Evolutionary conservation across 768 basidiomycete genomes (phyloP), one percentile per base, ranked within the genome.

Genomic region (Termitomyces sp.): DNA sequence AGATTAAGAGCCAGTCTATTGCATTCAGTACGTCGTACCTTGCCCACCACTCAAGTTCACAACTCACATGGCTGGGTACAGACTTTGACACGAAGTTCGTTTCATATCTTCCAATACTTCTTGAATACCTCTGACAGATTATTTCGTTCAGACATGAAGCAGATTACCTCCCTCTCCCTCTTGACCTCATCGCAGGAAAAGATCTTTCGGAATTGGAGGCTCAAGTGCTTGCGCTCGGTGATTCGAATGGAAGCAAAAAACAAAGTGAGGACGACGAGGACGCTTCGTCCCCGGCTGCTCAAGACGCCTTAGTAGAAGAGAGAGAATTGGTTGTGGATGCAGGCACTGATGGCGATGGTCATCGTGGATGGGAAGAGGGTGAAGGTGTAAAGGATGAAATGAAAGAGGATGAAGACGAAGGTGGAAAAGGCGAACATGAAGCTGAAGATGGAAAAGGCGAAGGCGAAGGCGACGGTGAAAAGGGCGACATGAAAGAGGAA

Each of bases 1-100:
- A 61, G 29, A 63, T 66, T 5, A 71, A 64, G 50, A 69, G 70
- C 53, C 67, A 64, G 48, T 64, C 70, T 0, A 64, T 74, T 51
- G 69, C 71, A 16, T 57, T 65, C 1, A 73, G 72, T 73, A 50
- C 23, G 70, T 59, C 38, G 12, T 15, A 3, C 1, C 38, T 5
- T 52, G 27, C 2, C 18, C 16, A 6, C 10, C 20, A 38, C 25
- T 11, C 32, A 7, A 11, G 11, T n/a, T 29, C 31, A 20, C 3
- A 29, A 52, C 18, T 29, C 7, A 12, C 18, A 15, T 11, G 27
- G 40, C 23, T 23, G 50, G 31, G 29, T 38, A 55, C 42, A 69
- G 70, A 70, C 52, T 66, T 63, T 51, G 61, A 63, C 39, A 46
- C 39, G 6, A 59, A 56, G 67, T 67, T 46, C 7, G 57, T 50